A percentile compares a stretch with the other conserved stretches of the same genome.
Conservation (phyloP, 805 yeast species). For the Hagleromyces aurorensis region DNA sequence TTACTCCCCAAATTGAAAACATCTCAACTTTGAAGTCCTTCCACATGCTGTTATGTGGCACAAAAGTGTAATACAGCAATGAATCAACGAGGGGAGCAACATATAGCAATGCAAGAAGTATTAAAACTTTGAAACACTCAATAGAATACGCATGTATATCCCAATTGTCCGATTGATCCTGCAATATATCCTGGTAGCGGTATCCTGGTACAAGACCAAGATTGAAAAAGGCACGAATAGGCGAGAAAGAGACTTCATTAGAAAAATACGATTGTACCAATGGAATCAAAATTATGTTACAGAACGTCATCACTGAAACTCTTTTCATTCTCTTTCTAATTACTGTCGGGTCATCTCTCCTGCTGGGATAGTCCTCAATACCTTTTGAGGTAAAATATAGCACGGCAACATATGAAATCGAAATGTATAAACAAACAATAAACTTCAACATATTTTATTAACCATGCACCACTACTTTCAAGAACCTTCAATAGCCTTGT, state of each 20-base stretch:
- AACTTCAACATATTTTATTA: too few relatives aligned
- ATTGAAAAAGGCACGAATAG: constrained; percentile 10
- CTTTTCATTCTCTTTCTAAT: constrained; percentile 21
- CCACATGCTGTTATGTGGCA: constrained; percentile 7
- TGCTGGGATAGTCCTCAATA: constrained; percentile 15
- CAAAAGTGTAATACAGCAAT: constrained; percentile 14
- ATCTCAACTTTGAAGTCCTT: constrained; percentile 14
- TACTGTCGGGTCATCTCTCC: constrained; percentile 27
- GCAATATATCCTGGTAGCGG: constrained; percentile 7
- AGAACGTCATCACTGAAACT: constrained; percentile 9
- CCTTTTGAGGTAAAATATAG: constrained; percentile 17
- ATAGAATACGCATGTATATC: constrained; percentile 7
- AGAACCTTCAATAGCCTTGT: too few relatives aligned
- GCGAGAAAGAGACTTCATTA: constrained; percentile 4
- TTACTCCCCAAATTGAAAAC: constrained; percentile 25
- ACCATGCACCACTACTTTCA: too few relatives aligned
- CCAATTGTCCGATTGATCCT: too few relatives aligned
- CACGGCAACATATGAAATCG: constrained; percentile 24
- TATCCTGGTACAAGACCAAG: constrained; percentile 24
- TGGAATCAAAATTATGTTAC: constrained; percentile 20
- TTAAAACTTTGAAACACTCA: constrained; percentile 11
- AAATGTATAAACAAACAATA: constrained; percentile 15
- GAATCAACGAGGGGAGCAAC: constrained; percentile 23
- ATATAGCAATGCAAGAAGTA: constrained; percentile 16
- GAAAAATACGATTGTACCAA: constrained; percentile 5